phyloP scores from a whole-genome alignment of 2,329 filamentous ascomycete species.

The Boeremia exigua region DNA sequence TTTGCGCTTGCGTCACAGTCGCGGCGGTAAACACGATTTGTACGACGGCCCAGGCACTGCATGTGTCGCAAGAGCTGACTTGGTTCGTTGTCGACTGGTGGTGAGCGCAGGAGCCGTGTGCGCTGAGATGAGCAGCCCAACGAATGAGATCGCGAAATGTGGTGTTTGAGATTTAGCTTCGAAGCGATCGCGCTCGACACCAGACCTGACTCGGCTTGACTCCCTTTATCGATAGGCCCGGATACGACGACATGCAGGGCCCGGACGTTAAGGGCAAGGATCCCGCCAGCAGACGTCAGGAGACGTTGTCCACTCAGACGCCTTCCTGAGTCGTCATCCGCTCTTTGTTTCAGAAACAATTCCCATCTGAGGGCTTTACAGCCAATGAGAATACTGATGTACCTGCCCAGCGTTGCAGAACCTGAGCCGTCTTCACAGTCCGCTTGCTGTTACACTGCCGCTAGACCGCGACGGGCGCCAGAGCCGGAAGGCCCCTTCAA shows the following conservation, averaged over 20 bases:
- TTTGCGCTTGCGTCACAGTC: constrained; percentile 24
- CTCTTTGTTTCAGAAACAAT: constrained; percentile 43
- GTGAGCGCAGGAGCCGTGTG: constrained; percentile 18
- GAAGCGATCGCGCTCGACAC: constrained; percentile 28
- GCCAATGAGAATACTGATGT: constrained; percentile 34
- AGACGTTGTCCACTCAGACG: constrained; percentile 23
- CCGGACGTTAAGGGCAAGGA: constrained; percentile 10
- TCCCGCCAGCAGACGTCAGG: constrained; percentile 25
- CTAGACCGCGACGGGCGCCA: constrained; percentile 33
- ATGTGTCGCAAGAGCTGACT: constrained; percentile 10
- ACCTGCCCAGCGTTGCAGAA: constrained; percentile 33
- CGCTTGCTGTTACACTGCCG: constrained; percentile 31
- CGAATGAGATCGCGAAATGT: constrained; percentile 26
- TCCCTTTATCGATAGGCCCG: constrained; percentile 34
- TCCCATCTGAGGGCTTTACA: constrained; percentile 20
- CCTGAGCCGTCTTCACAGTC: constrained; percentile 13
- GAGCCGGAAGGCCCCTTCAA: constrained; percentile 27
- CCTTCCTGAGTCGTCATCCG: constrained; percentile 24
- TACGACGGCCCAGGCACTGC: constrained; percentile 12
- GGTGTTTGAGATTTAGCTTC: constrained; percentile 32
- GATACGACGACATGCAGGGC: constrained; percentile 23
- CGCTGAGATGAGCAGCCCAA: constrained; percentile 17
- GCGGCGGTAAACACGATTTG: constrained; percentile 27
- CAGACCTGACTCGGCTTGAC: constrained; percentile 17
- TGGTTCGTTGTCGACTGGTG: constrained; percentile 25